Base-by-base conservation (phyloP, 2,329 filamentous ascomycete genomes). In the Akanthomyces dipterigenus region DNA sequence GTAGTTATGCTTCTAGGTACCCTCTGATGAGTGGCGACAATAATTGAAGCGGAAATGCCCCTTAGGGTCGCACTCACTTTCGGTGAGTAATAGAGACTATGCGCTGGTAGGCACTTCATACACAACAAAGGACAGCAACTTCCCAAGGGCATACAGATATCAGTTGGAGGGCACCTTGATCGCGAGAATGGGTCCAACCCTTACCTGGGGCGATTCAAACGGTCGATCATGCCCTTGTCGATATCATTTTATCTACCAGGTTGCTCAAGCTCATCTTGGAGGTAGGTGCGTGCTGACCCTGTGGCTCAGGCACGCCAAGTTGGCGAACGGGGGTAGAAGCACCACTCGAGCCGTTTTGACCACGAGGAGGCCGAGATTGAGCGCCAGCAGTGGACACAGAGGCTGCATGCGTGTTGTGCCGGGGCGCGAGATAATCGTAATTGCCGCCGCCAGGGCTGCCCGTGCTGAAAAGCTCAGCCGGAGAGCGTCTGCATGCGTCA, bases 221-320 rank as follows among this genome's bases (percentile, higher is more conserved):
- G 77, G 43, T 78, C 77, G 61, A 85, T 74, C 82, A 85, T 85
- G 63, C 73, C 77, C 65, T 77, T 76, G 66, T 85, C 82, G 62
- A 84, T 83, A 61, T 84, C 81, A 65, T 75, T 79, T 76, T 77
- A 28, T 79, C 80, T 68, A 82, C 78, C 63, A 82, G 71, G 62
- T 80, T 81, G 67, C 77, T 79, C 45, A 82, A 67, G 66, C 79
- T 83, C 80, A 83, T 83, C 24, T 81, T 76, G n/a, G 79, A 81
- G 11, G 68, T 59, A 16, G 69, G 65, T 36, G 65, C 67, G 54
- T 67, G 66, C 60, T 68, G 66, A 26, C 64, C 64, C 55, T 63
- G 68, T 12, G 57, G 61, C 18, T 64, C 31, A 61, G 63, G 38
- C 57, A 68, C 64, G 63, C 70, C 67, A 4, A 31, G 43, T 31